Percentiles rank a stretch among this genome's conserved stretches.
Evolutionary conservation across 2,329 filamentous ascomycete species (phyloP).

Genomic region (Fulvia fulva): DNA sequence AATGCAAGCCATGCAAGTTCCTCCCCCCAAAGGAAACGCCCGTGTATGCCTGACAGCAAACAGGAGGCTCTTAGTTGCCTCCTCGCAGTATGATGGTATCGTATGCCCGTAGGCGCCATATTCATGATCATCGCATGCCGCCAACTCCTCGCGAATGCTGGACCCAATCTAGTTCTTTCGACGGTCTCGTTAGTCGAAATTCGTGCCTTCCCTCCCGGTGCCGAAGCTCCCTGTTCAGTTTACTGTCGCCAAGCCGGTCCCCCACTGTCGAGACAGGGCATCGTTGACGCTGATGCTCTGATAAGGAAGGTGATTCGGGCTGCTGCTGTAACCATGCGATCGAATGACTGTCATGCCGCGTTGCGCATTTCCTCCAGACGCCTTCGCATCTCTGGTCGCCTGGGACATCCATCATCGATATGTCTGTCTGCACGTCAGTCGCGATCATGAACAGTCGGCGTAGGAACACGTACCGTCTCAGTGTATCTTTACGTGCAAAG

Average conservation of each 20-base stretch:
- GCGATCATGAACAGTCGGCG: neutral
- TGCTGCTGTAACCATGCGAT: neutral
- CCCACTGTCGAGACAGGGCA: neutral
- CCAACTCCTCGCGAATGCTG: conserved; percentile 1
- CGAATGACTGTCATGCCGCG: neutral
- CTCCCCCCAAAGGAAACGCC: neutral
- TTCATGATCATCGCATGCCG: neutral
- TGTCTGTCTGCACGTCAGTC: conserved; percentile 50
- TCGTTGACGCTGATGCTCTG: neutral
- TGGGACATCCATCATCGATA: conserved; percentile 71
- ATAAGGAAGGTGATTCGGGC: neutral
- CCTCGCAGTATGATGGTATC: neutral
- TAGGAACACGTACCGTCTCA: conserved; percentile 60
- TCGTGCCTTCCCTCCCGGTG: conserved; percentile 1
- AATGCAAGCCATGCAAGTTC: neutral
- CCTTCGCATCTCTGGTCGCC: conserved; percentile 42
- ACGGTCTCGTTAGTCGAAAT: neutral
- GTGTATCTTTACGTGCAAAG: conserved; percentile 77
- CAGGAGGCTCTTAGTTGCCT: neutral
- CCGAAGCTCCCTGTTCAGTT: neutral
- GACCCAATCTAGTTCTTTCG: neutral
- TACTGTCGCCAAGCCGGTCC: conserved; percentile 2
- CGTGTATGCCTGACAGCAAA: neutral
- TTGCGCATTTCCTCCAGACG: conserved; percentile 7
- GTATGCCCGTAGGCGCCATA: neutral